These are phyloP conservation scores for Nemania abortiva DNA, from an alignment of 2,329 filamentous ascomycete genomes.

Conservation along the genomic window DNA sequence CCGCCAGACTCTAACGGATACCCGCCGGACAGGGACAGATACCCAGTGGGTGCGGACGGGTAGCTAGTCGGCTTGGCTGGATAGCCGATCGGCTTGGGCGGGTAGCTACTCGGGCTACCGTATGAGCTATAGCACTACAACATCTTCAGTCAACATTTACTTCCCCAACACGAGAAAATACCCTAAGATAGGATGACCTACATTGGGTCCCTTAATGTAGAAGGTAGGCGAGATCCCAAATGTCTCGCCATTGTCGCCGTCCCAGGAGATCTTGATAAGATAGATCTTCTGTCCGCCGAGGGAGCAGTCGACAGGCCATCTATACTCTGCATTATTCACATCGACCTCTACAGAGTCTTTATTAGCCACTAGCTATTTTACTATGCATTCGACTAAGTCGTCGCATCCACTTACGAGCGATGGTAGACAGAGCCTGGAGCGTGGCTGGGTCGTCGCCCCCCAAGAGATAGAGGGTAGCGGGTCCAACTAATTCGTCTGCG, in stretches of 20 bases:
- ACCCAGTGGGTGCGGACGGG: background rate
- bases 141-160: background rate
- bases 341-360: constrained; percentile 55
- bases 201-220: constrained; percentile 50
- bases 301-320: constrained; percentile 62
- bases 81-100: background rate
- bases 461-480: constrained; percentile 66
- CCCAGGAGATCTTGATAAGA: constrained; percentile 66
- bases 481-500: constrained; percentile 55
- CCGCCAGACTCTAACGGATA: background rate
- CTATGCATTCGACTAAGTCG: background rate
- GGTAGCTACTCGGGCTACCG: background rate
- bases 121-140: constrained; percentile 2
- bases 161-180: no score
- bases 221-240: constrained; percentile 75
- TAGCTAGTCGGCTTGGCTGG: background rate
- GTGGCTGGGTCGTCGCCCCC: constrained; percentile 60
- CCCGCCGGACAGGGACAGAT: background rate
- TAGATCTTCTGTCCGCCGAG: constrained; percentile 63
- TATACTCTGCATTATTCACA: constrained; percentile 57
- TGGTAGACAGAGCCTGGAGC: constrained; percentile 56
- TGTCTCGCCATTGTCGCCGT: constrained; percentile 57
- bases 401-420: constrained; percentile 63
- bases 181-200: background rate
- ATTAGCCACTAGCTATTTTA: constrained; percentile 36